Base-by-base conservation (phyloP, 306 rosid genomes). In the Vigna unguiculata region DNA sequence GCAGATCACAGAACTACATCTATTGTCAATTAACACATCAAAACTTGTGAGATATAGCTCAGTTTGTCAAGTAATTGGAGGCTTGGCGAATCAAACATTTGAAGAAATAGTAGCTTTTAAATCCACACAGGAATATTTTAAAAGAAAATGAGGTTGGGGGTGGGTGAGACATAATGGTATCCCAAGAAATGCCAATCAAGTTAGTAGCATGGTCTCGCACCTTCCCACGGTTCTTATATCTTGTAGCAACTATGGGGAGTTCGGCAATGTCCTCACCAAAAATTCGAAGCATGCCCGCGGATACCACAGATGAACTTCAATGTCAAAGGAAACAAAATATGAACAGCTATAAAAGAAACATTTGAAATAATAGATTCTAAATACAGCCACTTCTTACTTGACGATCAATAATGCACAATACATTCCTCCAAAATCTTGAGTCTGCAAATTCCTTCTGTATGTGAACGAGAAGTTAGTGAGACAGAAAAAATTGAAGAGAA, bases 401-500 rank as follows among this genome's bases (percentile, higher is more conserved):
- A 94, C 89, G 80, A 89, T 74, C 67, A 94, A 81, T 72, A 94
- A 81, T 76, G 97, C 98, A 88, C 97, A 90, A 81, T 88, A 89
- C 93, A 94, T 87, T 72, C 96, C 93, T 62, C 98, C 92, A 83
- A 87, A 94, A 85, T 94, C 97, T 83, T 91, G 98, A 75, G 88
- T 87, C 85, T 91, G 91, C 75, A 94, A 85, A 53, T 80, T 88
- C 90, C 96, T 85, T 72, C 98, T 92, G 93, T 10, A 78, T 58
- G 69, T 32, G 77, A 67, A 81, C 61, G 78, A 58, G 43, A 55
- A 30, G 75, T 63, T 63, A 85, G 52, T 25, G 43, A 72, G 77
- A 72, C 62, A 65, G 75, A 25, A 19, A 75, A 41, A 70, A 60
- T 34, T 24, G 11, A 78, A 41, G 30, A 45, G 60, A 36, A 58